Conservation (phyloP, 371 early-diverging fungal species). For the Mortierella sp. region DNA sequence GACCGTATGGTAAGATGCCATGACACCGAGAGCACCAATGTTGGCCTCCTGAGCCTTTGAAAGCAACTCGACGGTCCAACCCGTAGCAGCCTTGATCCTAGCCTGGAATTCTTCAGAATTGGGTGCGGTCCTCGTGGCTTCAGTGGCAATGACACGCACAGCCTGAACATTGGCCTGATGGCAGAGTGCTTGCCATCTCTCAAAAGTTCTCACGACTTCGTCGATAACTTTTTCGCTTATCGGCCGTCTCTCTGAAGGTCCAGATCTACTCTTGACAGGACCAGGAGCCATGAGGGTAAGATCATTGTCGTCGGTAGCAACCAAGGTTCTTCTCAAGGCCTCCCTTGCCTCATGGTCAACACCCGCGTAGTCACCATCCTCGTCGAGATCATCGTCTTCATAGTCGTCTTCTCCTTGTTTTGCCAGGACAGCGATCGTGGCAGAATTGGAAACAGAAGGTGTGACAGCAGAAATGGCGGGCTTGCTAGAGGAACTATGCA, state of each 20-base stretch:
- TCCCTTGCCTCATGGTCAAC: constrained; percentile 21
- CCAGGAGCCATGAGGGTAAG: constrained; percentile 8
- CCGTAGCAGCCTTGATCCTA: constrained; percentile 63
- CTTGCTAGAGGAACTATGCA: neutral
- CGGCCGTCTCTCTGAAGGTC: constrained; percentile 50
- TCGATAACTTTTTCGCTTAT: constrained; percentile 67
- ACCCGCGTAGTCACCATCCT: constrained; percentile 6
- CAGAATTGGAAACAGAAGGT: constrained; percentile 37
- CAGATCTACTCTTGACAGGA: neutral
- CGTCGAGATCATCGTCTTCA: neutral
- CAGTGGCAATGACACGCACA: constrained; percentile 73
- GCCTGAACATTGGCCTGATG: constrained; percentile 61
- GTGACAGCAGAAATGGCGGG: constrained; percentile 4
- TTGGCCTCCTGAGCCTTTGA: constrained; percentile 69
- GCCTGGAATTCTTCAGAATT: constrained; percentile 66
- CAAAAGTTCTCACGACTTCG: constrained; percentile 66
- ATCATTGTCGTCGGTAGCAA: constrained; percentile 33
- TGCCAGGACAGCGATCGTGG: constrained; percentile 36
- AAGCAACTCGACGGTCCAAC: constrained; percentile 65
- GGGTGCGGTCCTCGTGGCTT: constrained; percentile 70
- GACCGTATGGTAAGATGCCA: constrained; percentile 69
- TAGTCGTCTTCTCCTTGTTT: constrained; percentile 3
- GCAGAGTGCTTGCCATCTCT: constrained; percentile 67
- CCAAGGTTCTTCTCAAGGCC: constrained; percentile 29
- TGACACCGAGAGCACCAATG: constrained; percentile 73